These are phyloP conservation scores for Rhodomyrtus psidioides DNA, from an alignment of 441 rosid genomes.

Conservation along the genomic window DNA sequence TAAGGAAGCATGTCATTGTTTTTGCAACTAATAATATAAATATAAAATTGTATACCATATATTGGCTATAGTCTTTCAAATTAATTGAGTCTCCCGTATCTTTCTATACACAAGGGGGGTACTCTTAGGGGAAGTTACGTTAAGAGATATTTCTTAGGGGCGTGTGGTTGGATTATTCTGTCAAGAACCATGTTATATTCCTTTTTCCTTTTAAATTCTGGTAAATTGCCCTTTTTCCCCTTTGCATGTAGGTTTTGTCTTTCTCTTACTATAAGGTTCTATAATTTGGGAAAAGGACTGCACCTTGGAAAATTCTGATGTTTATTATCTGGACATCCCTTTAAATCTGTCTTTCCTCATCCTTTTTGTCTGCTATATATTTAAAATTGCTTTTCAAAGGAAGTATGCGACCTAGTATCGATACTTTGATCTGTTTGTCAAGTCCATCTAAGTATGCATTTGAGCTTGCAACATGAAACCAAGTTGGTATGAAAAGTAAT, in stretches of 20 bases:
- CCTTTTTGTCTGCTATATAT: neutral
- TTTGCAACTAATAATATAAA: neutral
- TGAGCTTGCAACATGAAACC: neutral
- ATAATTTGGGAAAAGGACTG: neutral
- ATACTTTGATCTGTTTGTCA: neutral
- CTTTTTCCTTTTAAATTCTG: neutral
- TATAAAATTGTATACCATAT: neutral
- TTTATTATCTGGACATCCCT: neutral
- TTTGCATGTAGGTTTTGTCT: neutral
- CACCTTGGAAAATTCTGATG: neutral
- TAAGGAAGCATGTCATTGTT: neutral
- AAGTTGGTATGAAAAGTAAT: neutral
- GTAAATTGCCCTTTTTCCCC: neutral
- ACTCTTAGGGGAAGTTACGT: neutral
- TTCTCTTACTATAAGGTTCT: neutral
- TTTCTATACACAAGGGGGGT: neutral
- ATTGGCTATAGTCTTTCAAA: neutral
- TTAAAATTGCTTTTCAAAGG: neutral
- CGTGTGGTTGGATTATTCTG: neutral
- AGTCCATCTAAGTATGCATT: neutral
- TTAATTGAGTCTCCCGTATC: neutral
- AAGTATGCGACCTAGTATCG: neutral
- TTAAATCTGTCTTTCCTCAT: neutral
- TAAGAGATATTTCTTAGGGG: neutral
- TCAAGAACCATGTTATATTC: neutral